Base-by-base conservation (phyloP, 192 early-diverging fungal genomes). In the Umbelopsis isabellina region DNA sequence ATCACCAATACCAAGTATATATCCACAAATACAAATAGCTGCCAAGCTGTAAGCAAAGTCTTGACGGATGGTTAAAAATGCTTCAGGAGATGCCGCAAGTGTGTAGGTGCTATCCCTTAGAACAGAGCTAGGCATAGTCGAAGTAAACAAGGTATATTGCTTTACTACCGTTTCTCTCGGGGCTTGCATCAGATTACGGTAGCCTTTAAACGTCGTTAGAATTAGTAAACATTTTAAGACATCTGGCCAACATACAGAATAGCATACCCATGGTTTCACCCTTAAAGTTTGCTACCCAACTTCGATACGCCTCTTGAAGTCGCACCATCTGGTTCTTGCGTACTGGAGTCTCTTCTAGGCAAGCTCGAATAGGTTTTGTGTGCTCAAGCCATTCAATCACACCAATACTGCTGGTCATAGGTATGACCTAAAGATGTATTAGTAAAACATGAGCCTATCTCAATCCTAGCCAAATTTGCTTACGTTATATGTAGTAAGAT, bases 1-100 rank as follows among this genome's bases (percentile, higher is more conserved):
- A 82, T 94, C 92, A 3, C 92, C 92, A 69, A 94, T 94, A 15
- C 86, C 92, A 20, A 93, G 81, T 1, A 92, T 69, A 69, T 93
- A 92, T 1, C 87, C 90, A 72, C 87, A 88, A 66, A 93, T 86
- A 58, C 80, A 88, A 41, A 94, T 84, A 1, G 88, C 83, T 8
- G 90, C 89, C 41, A 92, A 73, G 67, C 86, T 90, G 58, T 88
- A 86, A 18, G 90, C 85, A 72, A 92, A 94, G 13, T 88, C 82
- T 18, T 79, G 80, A 45, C 91, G 81, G 1, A 94, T 83, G 52
- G 84, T 79, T 9, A 93, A 76, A 69, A 91, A 93, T 0, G 90
- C 86, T 69, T 93, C 91, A 0, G 91, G 89, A 16, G 91, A 91
- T 12, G 82, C 75, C 3, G 91, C 83, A 35, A 94, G 74, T 30